A percentile compares a stretch with the other conserved stretches of the same genome.
Conservation (phyloP, 768 basidiomycete genomes). For the Trametes cinnabarina region DNA sequence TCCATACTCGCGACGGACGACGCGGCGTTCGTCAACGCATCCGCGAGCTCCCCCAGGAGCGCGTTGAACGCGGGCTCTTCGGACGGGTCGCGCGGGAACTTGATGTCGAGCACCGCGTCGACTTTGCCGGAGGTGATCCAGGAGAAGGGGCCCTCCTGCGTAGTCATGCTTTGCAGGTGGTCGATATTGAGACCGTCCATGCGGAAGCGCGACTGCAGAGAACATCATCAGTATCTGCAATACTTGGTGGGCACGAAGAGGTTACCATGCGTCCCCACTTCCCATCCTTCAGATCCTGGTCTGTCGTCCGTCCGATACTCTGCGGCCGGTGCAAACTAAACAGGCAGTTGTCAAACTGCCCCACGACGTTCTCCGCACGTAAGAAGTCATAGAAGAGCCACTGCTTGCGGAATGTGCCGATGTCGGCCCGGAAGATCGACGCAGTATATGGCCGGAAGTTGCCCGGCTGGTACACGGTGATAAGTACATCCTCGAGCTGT, state of each 20-base stretch:
- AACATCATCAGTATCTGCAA: background rate
- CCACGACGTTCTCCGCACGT: constrained; percentile 88
- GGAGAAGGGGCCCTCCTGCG: constrained; percentile 84
- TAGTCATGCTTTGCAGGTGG: constrained; percentile 83
- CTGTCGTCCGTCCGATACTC: constrained; percentile 88
- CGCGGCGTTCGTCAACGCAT: constrained; percentile 70
- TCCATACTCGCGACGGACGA: constrained; percentile 50
- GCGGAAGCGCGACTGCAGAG: constrained; percentile 79
- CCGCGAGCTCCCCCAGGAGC: constrained; percentile 86
- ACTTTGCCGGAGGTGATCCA: constrained; percentile 98
- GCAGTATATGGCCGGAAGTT: constrained; percentile 89
- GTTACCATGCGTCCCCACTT: constrained; percentile 88
- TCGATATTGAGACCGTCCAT: constrained; percentile 97
- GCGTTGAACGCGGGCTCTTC: constrained; percentile 73
- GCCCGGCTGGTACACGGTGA: constrained; percentile 93
- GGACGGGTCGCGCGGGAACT: constrained; percentile 81
- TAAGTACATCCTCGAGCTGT: constrained; percentile 86
- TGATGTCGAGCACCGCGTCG: constrained; percentile 96
- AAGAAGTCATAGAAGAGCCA: constrained; percentile 97
- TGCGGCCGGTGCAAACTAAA: constrained; percentile 96
- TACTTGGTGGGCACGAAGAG: constrained; percentile 2
- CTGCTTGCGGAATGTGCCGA: constrained; percentile 80
- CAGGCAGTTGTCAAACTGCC: constrained; percentile 96
- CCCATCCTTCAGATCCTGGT: constrained; percentile 79
- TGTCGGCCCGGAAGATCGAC: constrained; percentile 91